Evolutionary conservation across 257 asterid genomes (phyloP).

Genomic region (Solanum virginianum): DNA sequence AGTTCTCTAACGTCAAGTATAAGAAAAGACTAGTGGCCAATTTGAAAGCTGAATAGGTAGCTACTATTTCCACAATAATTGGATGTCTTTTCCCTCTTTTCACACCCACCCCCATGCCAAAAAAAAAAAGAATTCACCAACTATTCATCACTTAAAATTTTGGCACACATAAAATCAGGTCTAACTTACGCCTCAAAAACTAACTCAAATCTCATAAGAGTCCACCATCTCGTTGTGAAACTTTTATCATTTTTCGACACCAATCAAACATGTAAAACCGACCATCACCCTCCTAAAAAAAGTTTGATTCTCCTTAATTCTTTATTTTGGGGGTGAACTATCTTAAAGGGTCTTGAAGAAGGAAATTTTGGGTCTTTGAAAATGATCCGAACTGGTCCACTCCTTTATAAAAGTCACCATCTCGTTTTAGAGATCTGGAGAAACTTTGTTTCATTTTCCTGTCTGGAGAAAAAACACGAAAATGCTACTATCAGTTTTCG

Average conservation of each 20-base stretch:
- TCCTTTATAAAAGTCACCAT: neutral
- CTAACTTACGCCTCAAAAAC: too few relatives aligned
- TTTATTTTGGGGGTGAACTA: neutral
- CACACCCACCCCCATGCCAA: neutral
- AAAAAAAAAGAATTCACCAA: neutral
- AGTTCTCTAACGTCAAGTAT: neutral
- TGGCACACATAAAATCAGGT: neutral
- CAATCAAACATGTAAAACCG: neutral
- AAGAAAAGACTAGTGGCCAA: neutral
- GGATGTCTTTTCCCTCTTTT: neutral
- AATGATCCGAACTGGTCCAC: conserved; percentile 1
- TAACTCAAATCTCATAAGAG: too few relatives aligned
- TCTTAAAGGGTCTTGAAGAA: neutral
- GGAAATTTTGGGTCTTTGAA: neutral
- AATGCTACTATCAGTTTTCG: conserved; percentile 1
- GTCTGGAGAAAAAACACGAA: conserved; percentile 1
- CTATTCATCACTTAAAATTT: neutral
- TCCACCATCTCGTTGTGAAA: too few relatives aligned
- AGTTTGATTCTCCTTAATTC: neutral
- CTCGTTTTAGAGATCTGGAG: conserved; percentile 4
- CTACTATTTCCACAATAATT: neutral
- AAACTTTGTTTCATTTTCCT: conserved; percentile 1
- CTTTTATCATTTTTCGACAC: neutral
- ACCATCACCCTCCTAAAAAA: neutral
- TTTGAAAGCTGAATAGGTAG: neutral